Evolutionary conservation across 257 asterid genomes (phyloP), one percentile per base, ranked within the genome.

Genomic region (Rubia yunnanensis): DNA sequence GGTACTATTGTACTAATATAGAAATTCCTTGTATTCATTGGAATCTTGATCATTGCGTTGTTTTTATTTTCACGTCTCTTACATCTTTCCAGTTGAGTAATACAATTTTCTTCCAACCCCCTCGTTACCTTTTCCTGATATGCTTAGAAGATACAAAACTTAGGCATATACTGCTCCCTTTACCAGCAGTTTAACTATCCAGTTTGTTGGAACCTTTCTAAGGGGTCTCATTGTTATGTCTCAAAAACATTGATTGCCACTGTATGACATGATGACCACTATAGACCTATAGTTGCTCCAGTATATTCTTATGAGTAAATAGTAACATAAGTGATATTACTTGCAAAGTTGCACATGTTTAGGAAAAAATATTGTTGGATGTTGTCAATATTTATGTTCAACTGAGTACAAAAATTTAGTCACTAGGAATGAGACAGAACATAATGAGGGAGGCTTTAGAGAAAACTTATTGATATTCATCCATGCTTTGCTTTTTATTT

Each of bases 401-500:
- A 23, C 1, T 20, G 10, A 44, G 27, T 10, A 46, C 10, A 41
- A 6, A 63, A 24, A 39, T 14, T 17, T 27, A 38, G 7, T 24
- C 10, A 13, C 31, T 56, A 23, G 23, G 41, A n/a, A n/a, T 9
- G 11, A n/a, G 63, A 5, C 31, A n/a, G 3, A 32, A 32, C 38
- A 65, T 5, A 52, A 32, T 34, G 39, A 64, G 46, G 23, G 23
- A 50, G 9, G 57, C 27, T 50, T 20, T n/a, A 41, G 52, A 52
- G 35, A 78, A 18, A 77, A 83, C 97, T 88, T 78, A 91, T 96
- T 91, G 91, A 71, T 82, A 87, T 60, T 89, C 92, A 38, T 86
- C 88, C 58, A 85, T 72, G 32, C 62, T 78, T 72, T 81, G 72
- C 82, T 82, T 85, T 63, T 69, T 79, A 58, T 86, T 80, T 78